phyloP scores from a whole-genome alignment of 441 rosid species.

The Pelargonium myrrhifolium region DNA sequence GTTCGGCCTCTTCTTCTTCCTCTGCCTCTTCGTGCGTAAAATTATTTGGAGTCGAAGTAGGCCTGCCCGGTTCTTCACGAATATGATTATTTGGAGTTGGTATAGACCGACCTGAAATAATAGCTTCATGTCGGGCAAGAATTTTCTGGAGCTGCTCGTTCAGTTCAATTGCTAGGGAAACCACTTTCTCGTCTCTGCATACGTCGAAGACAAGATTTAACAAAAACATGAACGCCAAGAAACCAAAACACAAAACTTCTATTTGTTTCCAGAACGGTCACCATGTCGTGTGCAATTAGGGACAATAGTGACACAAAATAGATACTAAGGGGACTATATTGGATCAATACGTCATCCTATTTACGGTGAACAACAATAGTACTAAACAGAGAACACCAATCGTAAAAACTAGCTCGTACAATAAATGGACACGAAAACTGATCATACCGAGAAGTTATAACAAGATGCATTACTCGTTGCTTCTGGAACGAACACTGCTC shows the following conservation, averaged over 20 bases:
- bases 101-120: slow-evolving; percentile 44
- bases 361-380: no score
- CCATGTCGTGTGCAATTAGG: no score
- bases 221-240: slow-evolving; percentile 8
- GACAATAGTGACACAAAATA: no score
- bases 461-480: slow-evolving; percentile 89
- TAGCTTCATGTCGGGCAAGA: slow-evolving; percentile 66
- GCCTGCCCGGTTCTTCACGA: slow-evolving; percentile 18
- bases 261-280: no score
- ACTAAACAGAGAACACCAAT: no score
- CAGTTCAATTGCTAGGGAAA: slow-evolving; percentile 83
- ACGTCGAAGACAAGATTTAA: slow-evolving; percentile 18
- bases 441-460: slow-evolving; percentile 76
- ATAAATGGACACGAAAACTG: background rate
- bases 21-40: slow-evolving; percentile 40
- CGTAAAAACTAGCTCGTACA: background rate
- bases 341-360: no score
- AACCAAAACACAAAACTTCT: background rate
- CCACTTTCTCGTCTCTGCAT: slow-evolving; percentile 69
- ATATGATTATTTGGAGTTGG: slow-evolving; percentile 15
- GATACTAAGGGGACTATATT: no score
- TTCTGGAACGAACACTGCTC: slow-evolving; percentile 99
- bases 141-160: slow-evolving; percentile 84
- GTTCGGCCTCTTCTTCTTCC: slow-evolving; percentile 82
- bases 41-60: slow-evolving; percentile 33